These are phyloP conservation scores for Populus tomentosa DNA, from an alignment of 441 rosid genomes.

Conservation along the genomic window DNA sequence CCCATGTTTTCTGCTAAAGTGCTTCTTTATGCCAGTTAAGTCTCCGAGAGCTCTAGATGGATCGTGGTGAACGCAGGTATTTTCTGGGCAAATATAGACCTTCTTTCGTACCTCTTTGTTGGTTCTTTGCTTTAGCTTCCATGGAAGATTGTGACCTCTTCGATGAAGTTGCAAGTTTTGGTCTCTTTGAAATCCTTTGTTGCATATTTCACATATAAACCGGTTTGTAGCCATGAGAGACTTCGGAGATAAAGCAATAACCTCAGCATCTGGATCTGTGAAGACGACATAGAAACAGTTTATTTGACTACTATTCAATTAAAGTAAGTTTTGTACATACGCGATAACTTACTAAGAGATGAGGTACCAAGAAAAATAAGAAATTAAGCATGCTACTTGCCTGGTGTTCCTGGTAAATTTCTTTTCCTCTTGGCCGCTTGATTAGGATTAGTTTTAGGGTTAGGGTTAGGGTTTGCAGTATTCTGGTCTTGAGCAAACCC, in stretches of 20 bases:
- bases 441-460: conserved; percentile 20
- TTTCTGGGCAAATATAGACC: conserved; percentile 65
- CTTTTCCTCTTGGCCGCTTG: conserved; percentile 53
- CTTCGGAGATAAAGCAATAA: conserved; percentile 59
- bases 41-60: conserved; percentile 69
- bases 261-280: conserved; percentile 67
- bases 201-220: conserved; percentile 68
- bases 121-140: conserved; percentile 62
- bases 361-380: not conserved
- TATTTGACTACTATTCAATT: not conserved
- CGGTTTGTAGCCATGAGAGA: conserved; percentile 58
- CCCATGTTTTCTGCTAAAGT: conserved; percentile 64
- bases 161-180: conserved; percentile 76
- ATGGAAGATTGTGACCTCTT: conserved; percentile 69
- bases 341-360: not conserved
- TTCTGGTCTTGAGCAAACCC: conserved; percentile 49
- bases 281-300: not conserved
- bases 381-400: conserved; percentile 22
- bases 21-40: conserved; percentile 71
- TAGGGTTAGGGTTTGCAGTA: conserved; percentile 41
- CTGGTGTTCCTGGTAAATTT: conserved; percentile 69
- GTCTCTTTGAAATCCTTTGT: conserved; percentile 70
- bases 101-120: conserved; percentile 52
- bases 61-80: conserved; percentile 57
- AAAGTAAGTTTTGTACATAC: not conserved